Conservation (phyloP, 2,329 filamentous ascomycete species). For the Botryotinia narcissicola region DNA sequence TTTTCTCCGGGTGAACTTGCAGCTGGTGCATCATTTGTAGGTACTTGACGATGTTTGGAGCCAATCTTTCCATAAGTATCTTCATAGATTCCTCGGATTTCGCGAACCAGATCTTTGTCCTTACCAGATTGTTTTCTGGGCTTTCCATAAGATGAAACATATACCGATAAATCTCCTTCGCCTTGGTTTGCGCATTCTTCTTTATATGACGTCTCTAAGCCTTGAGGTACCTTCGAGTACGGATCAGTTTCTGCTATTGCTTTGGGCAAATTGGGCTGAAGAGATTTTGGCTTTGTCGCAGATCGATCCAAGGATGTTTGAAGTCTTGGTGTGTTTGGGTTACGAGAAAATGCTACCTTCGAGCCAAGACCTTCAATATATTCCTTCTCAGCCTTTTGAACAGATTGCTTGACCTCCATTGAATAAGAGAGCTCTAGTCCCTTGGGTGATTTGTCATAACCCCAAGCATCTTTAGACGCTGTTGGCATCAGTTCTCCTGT, state of each 20-base stretch:
- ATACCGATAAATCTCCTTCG: slow-evolving; percentile 24
- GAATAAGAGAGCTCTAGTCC: slow-evolving; percentile 17
- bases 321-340: slow-evolving; percentile 29
- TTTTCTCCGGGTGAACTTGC: not conserved
- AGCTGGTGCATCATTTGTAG: slow-evolving; percentile 6
- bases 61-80: slow-evolving; percentile 43
- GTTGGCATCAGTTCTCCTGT: slow-evolving; percentile 27
- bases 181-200: slow-evolving; percentile 22
- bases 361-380: slow-evolving; percentile 31
- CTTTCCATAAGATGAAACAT: slow-evolving; percentile 23
- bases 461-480: slow-evolving; percentile 7
- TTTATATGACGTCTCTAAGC: slow-evolving; percentile 16
- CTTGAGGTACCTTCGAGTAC: slow-evolving; percentile 20
- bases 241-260: not conserved
- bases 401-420: slow-evolving; percentile 24
- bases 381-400: slow-evolving; percentile 32
- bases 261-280: not conserved
- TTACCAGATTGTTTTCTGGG: slow-evolving; percentile 18
- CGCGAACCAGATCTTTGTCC: slow-evolving; percentile 39
- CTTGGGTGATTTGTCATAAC: slow-evolving; percentile 19
- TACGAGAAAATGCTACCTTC: slow-evolving; percentile 27
- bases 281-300: not conserved
- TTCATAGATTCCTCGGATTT: slow-evolving; percentile 45
- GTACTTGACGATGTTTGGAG: slow-evolving; percentile 34
- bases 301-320: slow-evolving; percentile 37